Percentiles rank a stretch among this genome's conserved stretches.
These are phyloP conservation scores for Penicillium sp. DNA, from an alignment of 2,329 filamentous ascomycete species.

Conservation along the genomic window DNA sequence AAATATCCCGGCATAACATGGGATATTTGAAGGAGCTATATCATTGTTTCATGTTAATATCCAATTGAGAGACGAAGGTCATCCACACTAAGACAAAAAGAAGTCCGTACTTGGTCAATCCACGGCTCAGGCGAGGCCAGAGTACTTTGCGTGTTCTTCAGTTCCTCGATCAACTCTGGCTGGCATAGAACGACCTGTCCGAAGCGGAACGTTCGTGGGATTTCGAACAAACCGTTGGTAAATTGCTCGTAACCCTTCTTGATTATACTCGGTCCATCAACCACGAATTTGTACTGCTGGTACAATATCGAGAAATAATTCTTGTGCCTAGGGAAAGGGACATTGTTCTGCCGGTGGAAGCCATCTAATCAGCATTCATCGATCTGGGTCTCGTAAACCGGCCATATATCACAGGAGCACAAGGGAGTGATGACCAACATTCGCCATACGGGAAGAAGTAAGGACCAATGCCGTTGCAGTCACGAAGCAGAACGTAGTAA, in stretches of 20 bases:
- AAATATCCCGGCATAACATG: conserved; percentile 36
- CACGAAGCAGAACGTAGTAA: neutral
- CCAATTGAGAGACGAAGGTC: neutral
- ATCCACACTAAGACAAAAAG: neutral
- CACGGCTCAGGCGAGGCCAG: conserved; percentile 22
- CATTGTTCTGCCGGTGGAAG: neutral
- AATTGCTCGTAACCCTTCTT: conserved; percentile 17
- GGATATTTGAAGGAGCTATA: conserved; percentile 32
- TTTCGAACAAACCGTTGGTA: conserved; percentile 19
- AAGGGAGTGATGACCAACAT: conserved; percentile 12
- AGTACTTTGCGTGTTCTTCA: conserved; percentile 14
- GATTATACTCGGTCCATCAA: conserved; percentile 19
- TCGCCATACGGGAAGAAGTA: conserved; percentile 14
- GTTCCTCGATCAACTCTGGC: conserved; percentile 20
- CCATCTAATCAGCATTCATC: neutral
- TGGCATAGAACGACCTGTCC: conserved; percentile 22
- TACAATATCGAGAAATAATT: conserved; percentile 12
- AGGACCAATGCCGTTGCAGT: conserved; percentile 5
- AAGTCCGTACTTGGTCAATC: conserved; percentile 22
- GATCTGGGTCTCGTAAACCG: too few relatives aligned
- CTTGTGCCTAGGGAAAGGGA: conserved; percentile 12
- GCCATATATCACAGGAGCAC: too few relatives aligned
- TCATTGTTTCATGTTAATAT: neutral
- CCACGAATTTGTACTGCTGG: conserved; percentile 21
- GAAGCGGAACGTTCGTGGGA: conserved; percentile 23